Conservation (phyloP, 2,329 filamentous ascomycete species). For the Alternaria consortialis region DNA sequence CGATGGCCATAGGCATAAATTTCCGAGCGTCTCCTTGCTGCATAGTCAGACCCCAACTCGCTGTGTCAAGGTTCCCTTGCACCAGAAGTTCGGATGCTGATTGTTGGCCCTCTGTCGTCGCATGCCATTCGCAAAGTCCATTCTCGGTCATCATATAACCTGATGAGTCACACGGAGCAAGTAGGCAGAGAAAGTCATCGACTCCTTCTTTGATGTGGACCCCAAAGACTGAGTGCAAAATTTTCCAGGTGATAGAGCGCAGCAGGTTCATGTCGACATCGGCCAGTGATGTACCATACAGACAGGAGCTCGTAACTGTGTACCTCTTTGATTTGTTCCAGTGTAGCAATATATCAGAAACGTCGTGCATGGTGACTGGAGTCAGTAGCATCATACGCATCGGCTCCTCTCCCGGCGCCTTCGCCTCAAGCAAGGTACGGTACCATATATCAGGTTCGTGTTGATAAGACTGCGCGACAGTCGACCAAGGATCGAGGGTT, state of each 20-base stretch:
- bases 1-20: conserved; percentile 26
- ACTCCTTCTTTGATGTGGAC: conserved; percentile 31
- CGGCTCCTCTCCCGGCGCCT: conserved; percentile 18
- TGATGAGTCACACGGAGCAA: conserved; percentile 34
- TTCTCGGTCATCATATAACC: conserved; percentile 11
- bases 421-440: conserved; percentile 29
- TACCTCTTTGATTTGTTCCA: conserved; percentile 45
- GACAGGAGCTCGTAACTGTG: conserved; percentile 23
- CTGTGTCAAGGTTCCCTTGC: conserved; percentile 2
- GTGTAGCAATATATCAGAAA: conserved; percentile 33
- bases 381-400: conserved; percentile 35
- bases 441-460: conserved; percentile 27
- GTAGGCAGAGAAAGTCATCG: conserved; percentile 43
- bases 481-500: conserved; percentile 45
- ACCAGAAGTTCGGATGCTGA: conserved; percentile 26
- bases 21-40: conserved; percentile 31
- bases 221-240: conserved; percentile 35
- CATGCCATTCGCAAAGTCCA: conserved; percentile 28
- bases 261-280: conserved; percentile 30
- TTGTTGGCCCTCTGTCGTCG: conserved; percentile 18
- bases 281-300: conserved; percentile 17
- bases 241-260: conserved; percentile 35
- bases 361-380: conserved; percentile 28
- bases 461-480: conserved; percentile 24
- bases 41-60: conserved; percentile 38